phyloP scores from a whole-genome alignment of 768 basidiomycete genomes.

The Lentinula raphanica region DNA sequence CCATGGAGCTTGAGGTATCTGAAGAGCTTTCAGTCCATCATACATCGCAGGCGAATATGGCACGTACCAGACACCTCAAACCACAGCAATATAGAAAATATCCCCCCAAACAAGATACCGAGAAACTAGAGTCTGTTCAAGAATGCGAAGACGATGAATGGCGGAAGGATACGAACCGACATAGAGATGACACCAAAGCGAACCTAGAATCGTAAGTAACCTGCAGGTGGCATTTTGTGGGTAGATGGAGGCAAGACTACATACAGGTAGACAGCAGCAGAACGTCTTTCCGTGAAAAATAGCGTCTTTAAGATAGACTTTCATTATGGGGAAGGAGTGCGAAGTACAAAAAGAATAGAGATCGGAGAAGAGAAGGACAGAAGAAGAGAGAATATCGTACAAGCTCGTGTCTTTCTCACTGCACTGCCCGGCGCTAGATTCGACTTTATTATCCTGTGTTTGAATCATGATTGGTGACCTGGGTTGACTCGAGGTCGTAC shows the following conservation, averaged over 20 bases:
- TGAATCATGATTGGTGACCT: too few relatives aligned
- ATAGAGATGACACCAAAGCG: constrained; percentile 49
- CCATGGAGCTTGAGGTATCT: constrained; percentile 31
- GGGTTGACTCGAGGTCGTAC: not conserved
- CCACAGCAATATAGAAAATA: constrained; percentile 53
- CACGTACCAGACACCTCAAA: constrained; percentile 55
- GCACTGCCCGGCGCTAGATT: constrained; percentile 5
- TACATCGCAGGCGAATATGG: not conserved
- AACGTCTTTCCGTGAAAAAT: constrained; percentile 48
- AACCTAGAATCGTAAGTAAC: not conserved
- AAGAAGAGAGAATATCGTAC: not conserved
- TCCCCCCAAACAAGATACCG: constrained; percentile 48
- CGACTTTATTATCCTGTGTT: not conserved
- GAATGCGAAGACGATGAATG: not conserved
- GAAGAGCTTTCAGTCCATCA: not conserved
- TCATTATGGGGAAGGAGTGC: constrained; percentile 11
- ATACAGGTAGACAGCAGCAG: constrained; percentile 61
- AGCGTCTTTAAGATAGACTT: constrained; percentile 34
- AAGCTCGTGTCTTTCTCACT: not conserved
- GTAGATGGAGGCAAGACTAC: constrained; percentile 15
- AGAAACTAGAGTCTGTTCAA: constrained; percentile 21
- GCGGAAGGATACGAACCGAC: constrained; percentile 21
- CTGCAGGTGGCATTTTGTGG: not conserved
- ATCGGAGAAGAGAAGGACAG: not conserved
- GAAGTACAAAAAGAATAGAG: constrained; percentile 6